Percentiles rank a stretch among this genome's conserved stretches.
phyloP scores from a whole-genome alignment of 139 green algal genomes.

The Nannochloris sp. region DNA sequence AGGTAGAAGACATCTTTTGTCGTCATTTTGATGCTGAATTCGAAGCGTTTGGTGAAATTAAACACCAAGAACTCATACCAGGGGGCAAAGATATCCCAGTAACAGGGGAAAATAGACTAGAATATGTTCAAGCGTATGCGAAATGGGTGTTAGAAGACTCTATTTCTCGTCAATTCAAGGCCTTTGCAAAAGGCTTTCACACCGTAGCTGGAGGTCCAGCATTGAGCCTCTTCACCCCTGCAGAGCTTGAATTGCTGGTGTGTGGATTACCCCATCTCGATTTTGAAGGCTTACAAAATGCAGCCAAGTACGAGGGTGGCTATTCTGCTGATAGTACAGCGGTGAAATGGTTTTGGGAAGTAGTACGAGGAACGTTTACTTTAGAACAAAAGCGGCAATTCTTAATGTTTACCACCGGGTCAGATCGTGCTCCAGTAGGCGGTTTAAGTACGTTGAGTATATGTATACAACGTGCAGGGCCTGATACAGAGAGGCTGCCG shows the following conservation, averaged over 20 bases:
- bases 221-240: slow-evolving; percentile 88
- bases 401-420: slow-evolving; percentile 65
- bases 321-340: slow-evolving; percentile 63
- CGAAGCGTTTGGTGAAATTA: slow-evolving; percentile 81
- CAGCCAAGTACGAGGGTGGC: slow-evolving; percentile 90
- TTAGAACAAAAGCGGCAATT: slow-evolving; percentile 85
- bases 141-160: slow-evolving; percentile 90
- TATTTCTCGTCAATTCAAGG: slow-evolving; percentile 78
- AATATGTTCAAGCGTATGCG: slow-evolving; percentile 93
- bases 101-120: slow-evolving; percentile 90
- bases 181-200: slow-evolving; percentile 85
- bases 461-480: slow-evolving; percentile 74
- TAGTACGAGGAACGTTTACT: slow-evolving; percentile 71
- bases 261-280: slow-evolving; percentile 93
- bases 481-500: slow-evolving; percentile 57
- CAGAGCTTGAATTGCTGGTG: slow-evolving; percentile 98
- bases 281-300: slow-evolving; percentile 75
- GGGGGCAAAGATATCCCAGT: slow-evolving; percentile 69
- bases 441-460: slow-evolving; percentile 91
- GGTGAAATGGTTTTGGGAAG: slow-evolving; percentile 95
- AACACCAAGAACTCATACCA: slow-evolving; percentile 77
- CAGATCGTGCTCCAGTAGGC: slow-evolving; percentile 91
- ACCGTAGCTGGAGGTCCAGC: slow-evolving; percentile 76
- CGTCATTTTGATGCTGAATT: slow-evolving; percentile 89
- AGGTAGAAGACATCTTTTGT: slow-evolving; percentile 92